Evolutionary conservation across 495 filamentous ascomycete species (phyloP).

Genomic region (Corynascus novoguineensis): DNA sequence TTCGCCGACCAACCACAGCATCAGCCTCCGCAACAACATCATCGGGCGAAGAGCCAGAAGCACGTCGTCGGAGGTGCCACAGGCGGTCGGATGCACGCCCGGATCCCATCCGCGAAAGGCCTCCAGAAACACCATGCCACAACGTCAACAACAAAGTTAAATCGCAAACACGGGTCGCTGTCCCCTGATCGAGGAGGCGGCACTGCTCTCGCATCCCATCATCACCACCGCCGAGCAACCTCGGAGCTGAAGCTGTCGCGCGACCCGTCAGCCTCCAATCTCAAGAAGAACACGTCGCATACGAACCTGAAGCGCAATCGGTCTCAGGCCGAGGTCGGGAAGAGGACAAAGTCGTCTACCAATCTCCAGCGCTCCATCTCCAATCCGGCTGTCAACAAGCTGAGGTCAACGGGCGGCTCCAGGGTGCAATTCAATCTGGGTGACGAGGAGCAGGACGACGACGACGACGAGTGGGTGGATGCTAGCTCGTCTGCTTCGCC

Average conservation of each 20-base stretch:
- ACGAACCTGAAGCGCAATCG: conserved; percentile 45
- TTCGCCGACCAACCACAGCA: conserved; percentile 32
- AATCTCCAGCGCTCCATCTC: conserved; percentile 43
- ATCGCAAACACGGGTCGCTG: conserved; percentile 32
- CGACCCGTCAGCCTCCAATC: conserved; percentile 32
- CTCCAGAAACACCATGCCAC: conserved; percentile 42
- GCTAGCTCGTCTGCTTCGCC: conserved; percentile 52
- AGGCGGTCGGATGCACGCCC: conserved; percentile 33
- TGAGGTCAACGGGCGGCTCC: conserved; percentile 27
- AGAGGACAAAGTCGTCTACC: conserved; percentile 42
- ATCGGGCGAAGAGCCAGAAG: conserved; percentile 38
- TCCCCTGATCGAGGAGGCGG: conserved; percentile 31
- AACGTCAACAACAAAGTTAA: conserved; percentile 37
- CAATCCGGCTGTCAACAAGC: conserved; percentile 36
- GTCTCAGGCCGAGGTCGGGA: conserved; percentile 45
- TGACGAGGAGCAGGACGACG: conserved; percentile 39
- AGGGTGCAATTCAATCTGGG: conserved; percentile 50
- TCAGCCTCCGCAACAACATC: conserved; percentile 23
- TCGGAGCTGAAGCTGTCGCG: conserved; percentile 38
- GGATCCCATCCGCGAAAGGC: conserved; percentile 42
- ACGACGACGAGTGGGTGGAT: conserved; percentile 52
- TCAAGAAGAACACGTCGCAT: conserved; percentile 45
- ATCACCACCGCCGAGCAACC: conserved; percentile 43
- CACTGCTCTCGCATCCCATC: conserved; percentile 29
- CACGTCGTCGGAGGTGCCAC: conserved; percentile 42